phyloP scores from a whole-genome alignment of 805 yeast species.

The Candida michaelii region DNA sequence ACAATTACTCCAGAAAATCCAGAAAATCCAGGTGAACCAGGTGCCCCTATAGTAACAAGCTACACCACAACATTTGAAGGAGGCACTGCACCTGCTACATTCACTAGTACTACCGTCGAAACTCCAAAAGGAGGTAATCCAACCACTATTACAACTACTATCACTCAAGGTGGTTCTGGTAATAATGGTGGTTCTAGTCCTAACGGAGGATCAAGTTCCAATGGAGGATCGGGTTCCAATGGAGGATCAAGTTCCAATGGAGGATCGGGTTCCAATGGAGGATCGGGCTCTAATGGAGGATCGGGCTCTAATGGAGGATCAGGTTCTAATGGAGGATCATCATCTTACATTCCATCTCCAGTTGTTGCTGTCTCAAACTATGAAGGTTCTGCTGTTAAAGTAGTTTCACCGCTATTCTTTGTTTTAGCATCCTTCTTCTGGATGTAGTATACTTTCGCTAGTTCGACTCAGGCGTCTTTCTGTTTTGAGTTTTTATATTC shows the following conservation, averaged over 20 bases:
- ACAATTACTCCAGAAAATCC: not conserved
- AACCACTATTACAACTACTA: not conserved
- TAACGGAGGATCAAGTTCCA: too few relatives aligned
- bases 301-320: too few relatives aligned
- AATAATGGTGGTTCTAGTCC: not conserved
- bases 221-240: too few relatives aligned
- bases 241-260: too few relatives aligned
- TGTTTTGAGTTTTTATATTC: not conserved
- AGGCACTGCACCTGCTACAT: not conserved
- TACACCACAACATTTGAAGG: not conserved
- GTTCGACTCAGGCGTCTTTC: too few relatives aligned
- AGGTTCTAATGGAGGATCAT: too few relatives aligned
- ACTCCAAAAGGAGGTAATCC: not conserved
- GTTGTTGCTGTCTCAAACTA: not conserved
- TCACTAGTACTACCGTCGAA: not conserved
- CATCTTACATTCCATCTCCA: not conserved
- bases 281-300: too few relatives aligned
- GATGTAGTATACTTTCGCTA: too few relatives aligned
- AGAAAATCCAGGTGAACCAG: not conserved
- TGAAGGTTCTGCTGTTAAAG: not conserved
- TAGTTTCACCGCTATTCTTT: not conserved
- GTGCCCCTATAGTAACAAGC: not conserved
- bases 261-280: too few relatives aligned
- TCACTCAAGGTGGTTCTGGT: not conserved
- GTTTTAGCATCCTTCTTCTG: not conserved